Conservation (phyloP, 2,329 filamentous ascomycete genomes). For the Fusarium succisae region DNA sequence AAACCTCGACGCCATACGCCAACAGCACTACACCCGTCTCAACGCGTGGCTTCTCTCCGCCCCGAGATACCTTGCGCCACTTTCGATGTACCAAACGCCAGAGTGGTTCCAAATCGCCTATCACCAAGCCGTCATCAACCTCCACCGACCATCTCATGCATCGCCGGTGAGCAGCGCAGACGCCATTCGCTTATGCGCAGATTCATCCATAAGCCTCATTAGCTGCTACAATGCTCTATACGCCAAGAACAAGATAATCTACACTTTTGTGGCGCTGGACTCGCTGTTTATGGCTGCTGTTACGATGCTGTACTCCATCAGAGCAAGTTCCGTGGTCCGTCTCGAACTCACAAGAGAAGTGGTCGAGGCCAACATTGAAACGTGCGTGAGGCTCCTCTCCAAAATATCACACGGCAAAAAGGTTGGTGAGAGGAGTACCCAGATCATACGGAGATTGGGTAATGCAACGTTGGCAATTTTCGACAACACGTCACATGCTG, state of each 20-base stretch:
- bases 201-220: slow-evolving; percentile 38
- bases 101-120: slow-evolving; percentile 41
- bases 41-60: slow-evolving; percentile 36
- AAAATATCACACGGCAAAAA: slow-evolving; percentile 37
- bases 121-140: slow-evolving; percentile 37
- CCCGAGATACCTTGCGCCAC: slow-evolving; percentile 31
- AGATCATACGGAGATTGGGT: slow-evolving; percentile 30
- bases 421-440: slow-evolving; percentile 31
- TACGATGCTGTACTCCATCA: slow-evolving; percentile 33
- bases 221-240: slow-evolving; percentile 38
- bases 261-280: slow-evolving; percentile 33
- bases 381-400: slow-evolving; percentile 24
- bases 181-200: slow-evolving; percentile 33
- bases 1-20: slow-evolving; percentile 30
- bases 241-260: slow-evolving; percentile 38
- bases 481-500: slow-evolving; percentile 21
- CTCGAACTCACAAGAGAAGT: slow-evolving; percentile 34
- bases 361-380: slow-evolving; percentile 36
- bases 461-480: slow-evolving; percentile 36
- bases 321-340: slow-evolving; percentile 25
- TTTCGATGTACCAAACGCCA: slow-evolving; percentile 39
- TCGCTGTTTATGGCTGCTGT: slow-evolving; percentile 38
- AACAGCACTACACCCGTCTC: slow-evolving; percentile 33
- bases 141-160: slow-evolving; percentile 35
- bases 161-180: slow-evolving; percentile 38